phyloP scores from a whole-genome alignment of 2,329 filamentous ascomycete genomes.

The Fusarium albosuccineum region DNA sequence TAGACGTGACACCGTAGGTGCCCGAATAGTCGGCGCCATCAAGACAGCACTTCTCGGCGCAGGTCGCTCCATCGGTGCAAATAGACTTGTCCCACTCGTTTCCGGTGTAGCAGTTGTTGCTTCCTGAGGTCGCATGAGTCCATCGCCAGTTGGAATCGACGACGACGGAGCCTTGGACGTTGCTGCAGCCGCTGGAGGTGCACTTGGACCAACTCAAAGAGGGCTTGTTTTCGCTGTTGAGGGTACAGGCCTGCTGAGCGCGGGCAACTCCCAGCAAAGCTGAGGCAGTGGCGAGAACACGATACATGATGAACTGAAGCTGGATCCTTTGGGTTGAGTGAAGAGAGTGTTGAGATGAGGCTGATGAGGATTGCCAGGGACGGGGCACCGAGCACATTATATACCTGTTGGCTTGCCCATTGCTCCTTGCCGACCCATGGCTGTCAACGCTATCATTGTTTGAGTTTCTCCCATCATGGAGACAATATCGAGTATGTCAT shows the following conservation, averaged over 20 bases:
- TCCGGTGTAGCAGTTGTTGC: constrained; percentile 69
- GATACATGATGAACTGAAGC: constrained; percentile 46
- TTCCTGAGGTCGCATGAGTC: constrained; percentile 62
- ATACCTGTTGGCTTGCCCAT: constrained; percentile 17
- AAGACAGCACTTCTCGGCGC: constrained; percentile 64
- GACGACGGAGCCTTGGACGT: constrained; percentile 63
- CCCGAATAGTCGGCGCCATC: constrained; percentile 65
- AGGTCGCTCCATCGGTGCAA: constrained; percentile 57
- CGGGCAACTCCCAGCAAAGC: constrained; percentile 45
- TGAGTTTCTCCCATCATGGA: background rate
- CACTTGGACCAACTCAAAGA: constrained; percentile 67
- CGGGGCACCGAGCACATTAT: constrained; percentile 30
- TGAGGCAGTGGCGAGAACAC: constrained; percentile 46
- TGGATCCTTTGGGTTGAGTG: constrained; percentile 22
- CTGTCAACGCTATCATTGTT: constrained; percentile 7
- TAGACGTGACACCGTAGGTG: constrained; percentile 68
- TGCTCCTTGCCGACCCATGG: background rate
- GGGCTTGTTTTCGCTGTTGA: constrained; percentile 65
- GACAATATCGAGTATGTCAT: constrained; percentile 8
- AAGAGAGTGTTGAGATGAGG: constrained; percentile 26
- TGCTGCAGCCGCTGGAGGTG: constrained; percentile 64
- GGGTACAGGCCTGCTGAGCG: constrained; percentile 65
- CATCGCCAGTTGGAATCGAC: constrained; percentile 74
- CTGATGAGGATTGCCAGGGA: constrained; percentile 22
- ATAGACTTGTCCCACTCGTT: constrained; percentile 61